A percentile compares a stretch with the other conserved stretches of the same genome.
Conservation (phyloP, 2,329 filamentous ascomycete genomes). For the Sarocladium oryzae region DNA sequence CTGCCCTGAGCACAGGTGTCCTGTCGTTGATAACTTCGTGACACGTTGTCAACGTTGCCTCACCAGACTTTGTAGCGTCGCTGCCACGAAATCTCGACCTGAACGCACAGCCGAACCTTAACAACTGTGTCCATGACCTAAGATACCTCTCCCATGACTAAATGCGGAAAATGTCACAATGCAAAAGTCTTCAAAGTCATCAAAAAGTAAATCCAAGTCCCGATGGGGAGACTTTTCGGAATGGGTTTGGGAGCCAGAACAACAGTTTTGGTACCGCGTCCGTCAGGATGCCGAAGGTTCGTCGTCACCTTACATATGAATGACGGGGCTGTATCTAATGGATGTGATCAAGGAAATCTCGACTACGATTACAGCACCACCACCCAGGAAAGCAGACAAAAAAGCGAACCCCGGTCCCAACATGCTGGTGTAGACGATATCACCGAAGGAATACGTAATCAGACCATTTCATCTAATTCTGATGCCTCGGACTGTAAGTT, state of each 20-base stretch:
- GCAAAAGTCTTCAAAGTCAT: conserved; percentile 2
- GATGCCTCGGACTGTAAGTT: conserved; percentile 3
- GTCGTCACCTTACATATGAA: neutral
- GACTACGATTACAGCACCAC: neutral
- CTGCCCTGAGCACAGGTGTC: too few species aligned
- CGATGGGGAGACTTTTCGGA: conserved; percentile 21
- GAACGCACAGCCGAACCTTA: too few species aligned
- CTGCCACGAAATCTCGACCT: too few species aligned
- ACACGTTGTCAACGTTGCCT: too few species aligned
- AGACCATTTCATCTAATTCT: neutral
- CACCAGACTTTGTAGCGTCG: too few species aligned
- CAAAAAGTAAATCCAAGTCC: conserved; percentile 2
- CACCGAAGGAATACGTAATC: neutral
- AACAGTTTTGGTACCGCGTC: conserved; percentile 18
- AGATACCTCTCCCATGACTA: neutral
- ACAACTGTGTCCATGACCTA: too few species aligned
- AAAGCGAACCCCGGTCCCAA: neutral
- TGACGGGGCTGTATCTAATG: neutral
- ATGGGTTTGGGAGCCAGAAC: conserved; percentile 18
- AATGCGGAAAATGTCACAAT: conserved; percentile 3
- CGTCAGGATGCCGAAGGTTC: conserved; percentile 20
- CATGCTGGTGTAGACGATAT: neutral
- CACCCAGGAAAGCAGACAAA: neutral
- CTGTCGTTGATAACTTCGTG: too few species aligned
- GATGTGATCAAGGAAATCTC: neutral